Conservation (phyloP, 2,329 filamentous ascomycete species). For the Neofusicoccum sp. region DNA sequence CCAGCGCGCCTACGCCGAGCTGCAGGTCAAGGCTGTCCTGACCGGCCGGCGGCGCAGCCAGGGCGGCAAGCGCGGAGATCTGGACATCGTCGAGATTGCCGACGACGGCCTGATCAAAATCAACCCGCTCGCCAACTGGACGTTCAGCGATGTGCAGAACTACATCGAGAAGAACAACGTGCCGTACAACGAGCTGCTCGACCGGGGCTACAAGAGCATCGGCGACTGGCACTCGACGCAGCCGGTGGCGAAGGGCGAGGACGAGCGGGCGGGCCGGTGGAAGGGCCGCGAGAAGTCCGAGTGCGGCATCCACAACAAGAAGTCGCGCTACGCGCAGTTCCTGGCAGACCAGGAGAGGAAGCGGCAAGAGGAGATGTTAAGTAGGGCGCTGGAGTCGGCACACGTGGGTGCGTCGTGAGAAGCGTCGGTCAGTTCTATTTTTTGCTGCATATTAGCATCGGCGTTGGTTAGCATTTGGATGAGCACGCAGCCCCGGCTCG, state of each 20-base stretch:
- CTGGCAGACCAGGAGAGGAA: conserved; percentile 73
- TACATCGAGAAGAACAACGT: conserved; percentile 87
- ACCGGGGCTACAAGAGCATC: conserved; percentile 95
- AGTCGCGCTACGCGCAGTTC: conserved; percentile 88
- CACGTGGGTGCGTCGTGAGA: conserved; percentile 15
- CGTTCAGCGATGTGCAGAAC: conserved; percentile 82
- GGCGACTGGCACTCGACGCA: conserved; percentile 98
- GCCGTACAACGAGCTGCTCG: conserved; percentile 89
- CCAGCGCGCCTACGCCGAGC: conserved; percentile 83
- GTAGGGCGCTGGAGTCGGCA: conserved; percentile 20
- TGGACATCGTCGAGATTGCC: conserved; percentile 91
- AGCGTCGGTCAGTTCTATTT: neutral
- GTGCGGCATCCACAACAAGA: conserved; percentile 98
- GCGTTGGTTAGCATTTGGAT: conserved; percentile 29
- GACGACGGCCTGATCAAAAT: conserved; percentile 93
- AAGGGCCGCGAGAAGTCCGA: conserved; percentile 96
- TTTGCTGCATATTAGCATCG: conserved; percentile 32
- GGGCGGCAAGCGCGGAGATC: conserved; percentile 85
- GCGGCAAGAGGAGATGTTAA: conserved; percentile 36
- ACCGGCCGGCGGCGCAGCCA: conserved; percentile 91
- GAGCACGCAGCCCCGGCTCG: conserved; percentile 16
- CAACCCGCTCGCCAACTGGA: conserved; percentile 95
- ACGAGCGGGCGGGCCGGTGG: conserved; percentile 95
- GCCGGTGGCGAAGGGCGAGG: conserved; percentile 86
- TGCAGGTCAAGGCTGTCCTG: conserved; percentile 86